Evolutionary conservation across 2,329 filamentous ascomycete species (phyloP), one percentile per base, ranked within the genome.

Genomic region (Aurifilum marmelostoma): DNA sequence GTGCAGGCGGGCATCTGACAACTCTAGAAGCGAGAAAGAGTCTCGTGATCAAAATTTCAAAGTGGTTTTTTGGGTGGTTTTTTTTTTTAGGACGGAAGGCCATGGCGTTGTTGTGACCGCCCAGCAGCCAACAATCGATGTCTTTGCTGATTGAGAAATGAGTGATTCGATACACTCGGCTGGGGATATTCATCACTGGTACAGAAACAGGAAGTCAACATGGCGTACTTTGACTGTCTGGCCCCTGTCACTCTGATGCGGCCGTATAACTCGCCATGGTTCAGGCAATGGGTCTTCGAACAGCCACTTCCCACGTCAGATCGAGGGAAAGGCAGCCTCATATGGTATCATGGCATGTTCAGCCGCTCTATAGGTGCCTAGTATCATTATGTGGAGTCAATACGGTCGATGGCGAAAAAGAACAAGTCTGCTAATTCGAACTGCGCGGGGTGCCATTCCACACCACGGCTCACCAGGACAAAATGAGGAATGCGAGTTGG

Each of bases 401-500:
- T 18, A 47, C 8, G 43, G 18, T 47, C 43, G 43, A 47, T 34
- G 6, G 32, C 41, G 56, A 64, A 24, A 62, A 16, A 41, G 12
- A 63, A 63, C 63, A 27, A 43, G 58, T 32, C 61, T 58, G 29
- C 4, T 11, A n/a, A 32, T 1, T 29, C 43, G 41, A 50, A 29
- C 50, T 63, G 56, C 43, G 56, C 43, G 58, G 16, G 21, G n/a
- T 39, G 41, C 41, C 34, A 4, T 65, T 16, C 60, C 60, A 29
- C 32, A 12, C 50, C 32, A 21, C 39, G 43, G 37, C 62, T 43
- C 29, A 29, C 43, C 24, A 50, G 37, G 61, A 37, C 24, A 37
- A 37, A 32, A 24, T 18, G n/a, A n/a, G n/a, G n/a, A 37, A 34
- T 37, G 29, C 56, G 56, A 24, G 37, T 37, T 29, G 32, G 43